phyloP scores from a whole-genome alignment of 257 asterid species.

The Striga asiatica region DNA sequence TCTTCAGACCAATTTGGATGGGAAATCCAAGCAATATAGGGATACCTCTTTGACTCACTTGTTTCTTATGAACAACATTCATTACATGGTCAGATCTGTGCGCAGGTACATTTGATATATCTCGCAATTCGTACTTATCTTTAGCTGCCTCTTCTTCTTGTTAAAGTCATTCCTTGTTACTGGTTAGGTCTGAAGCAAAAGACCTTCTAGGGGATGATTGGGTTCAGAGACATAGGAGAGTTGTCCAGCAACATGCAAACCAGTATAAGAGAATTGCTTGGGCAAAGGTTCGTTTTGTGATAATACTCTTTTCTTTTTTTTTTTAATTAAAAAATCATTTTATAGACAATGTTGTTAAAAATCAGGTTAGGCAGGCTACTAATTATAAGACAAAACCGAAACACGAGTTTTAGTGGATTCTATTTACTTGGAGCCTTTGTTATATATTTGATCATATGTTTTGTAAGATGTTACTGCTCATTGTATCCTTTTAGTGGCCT shows the following conservation, averaged over 20 bases:
- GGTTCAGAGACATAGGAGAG: constrained; percentile 97
- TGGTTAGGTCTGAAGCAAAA: constrained; percentile 90
- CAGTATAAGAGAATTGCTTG: constrained; percentile 93
- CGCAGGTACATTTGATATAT: constrained; percentile 52
- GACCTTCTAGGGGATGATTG: constrained; percentile 97
- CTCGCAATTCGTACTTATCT: constrained; percentile 6
- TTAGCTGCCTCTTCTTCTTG: not conserved
- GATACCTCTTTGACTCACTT: constrained; percentile 76
- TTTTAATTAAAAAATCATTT: too few relatives aligned
- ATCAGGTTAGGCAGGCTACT: too few relatives aligned
- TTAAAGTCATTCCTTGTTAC: constrained; percentile 7
- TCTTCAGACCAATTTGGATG: constrained; percentile 93
- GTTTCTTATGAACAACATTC: constrained; percentile 95
- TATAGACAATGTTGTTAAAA: too few relatives aligned
- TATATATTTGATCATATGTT: not conserved
- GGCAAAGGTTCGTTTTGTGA: constrained; percentile 61
- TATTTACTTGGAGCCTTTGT: too few relatives aligned
- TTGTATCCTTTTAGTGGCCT: not conserved
- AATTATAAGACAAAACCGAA: too few relatives aligned
- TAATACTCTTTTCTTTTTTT: too few relatives aligned
- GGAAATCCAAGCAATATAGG: constrained; percentile 93
- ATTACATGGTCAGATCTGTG: constrained; percentile 98
- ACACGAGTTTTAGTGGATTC: too few relatives aligned
- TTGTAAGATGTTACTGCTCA: not conserved
- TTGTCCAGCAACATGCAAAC: constrained; percentile 95